phyloP scores from a whole-genome alignment of 805 yeast genomes.

The Spathaspora sp. region DNA sequence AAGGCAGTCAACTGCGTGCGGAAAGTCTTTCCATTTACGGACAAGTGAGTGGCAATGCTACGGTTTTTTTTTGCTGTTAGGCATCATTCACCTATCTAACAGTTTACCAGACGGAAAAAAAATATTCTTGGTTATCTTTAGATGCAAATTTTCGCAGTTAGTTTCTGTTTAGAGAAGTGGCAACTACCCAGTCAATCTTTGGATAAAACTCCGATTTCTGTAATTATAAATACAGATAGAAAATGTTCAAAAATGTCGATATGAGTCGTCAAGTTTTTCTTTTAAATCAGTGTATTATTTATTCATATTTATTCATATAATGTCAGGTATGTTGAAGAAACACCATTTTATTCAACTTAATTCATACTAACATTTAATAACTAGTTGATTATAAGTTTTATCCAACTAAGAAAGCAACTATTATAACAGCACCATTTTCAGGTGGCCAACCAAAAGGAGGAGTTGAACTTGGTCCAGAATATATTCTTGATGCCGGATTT shows the following conservation, averaged over 20 bases:
- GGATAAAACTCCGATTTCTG: not conserved
- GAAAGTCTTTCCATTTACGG: not conserved
- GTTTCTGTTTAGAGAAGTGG: not conserved
- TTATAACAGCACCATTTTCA: conserved; percentile 86
- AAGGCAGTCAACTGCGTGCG: not conserved
- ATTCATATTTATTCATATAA: not conserved
- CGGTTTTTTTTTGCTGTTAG: not conserved
- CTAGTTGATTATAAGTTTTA: conserved; percentile 49
- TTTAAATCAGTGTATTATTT: not conserved
- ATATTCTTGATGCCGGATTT: conserved; percentile 70
- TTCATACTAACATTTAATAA: not conserved
- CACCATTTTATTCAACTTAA: not conserved
- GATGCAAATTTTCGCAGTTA: not conserved
- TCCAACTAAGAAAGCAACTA: conserved; percentile 53
- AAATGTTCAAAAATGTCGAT: not conserved
- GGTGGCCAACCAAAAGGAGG: conserved; percentile 96
- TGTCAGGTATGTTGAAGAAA: not conserved
- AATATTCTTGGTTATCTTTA: not conserved
- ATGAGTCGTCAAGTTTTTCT: not conserved
- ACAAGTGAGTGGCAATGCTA: not conserved
- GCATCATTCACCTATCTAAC: not conserved
- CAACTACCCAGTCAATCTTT: not conserved
- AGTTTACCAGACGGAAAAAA: not conserved
- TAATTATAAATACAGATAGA: not conserved
- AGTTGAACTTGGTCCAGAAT: conserved; percentile 91